A percentile compares a stretch with the other conserved stretches of the same genome.
phyloP scores from a whole-genome alignment of 306 rosid species.

The Myrica gale region DNA sequence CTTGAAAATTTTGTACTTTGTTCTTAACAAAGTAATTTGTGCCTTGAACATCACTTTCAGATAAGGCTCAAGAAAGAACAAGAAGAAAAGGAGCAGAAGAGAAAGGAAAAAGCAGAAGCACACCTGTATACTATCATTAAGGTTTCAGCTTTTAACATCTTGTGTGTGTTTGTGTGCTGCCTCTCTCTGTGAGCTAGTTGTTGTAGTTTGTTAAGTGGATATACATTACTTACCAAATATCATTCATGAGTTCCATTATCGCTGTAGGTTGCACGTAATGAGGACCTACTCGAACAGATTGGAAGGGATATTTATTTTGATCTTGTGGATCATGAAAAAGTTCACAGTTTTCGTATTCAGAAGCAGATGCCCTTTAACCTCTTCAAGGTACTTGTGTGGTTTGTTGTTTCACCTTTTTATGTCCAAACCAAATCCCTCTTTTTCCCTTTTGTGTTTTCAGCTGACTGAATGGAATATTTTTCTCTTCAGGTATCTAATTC shows the following conservation, averaged over 20 bases:
- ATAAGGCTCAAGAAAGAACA: conserved; percentile 85
- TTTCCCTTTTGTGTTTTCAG: no score
- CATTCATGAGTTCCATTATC: background rate
- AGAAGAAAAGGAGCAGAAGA: conserved; percentile 80
- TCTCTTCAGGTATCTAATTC: no score
- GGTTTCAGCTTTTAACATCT: conserved; percentile 38
- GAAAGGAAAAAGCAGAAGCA: conserved; percentile 85
- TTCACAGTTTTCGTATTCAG: conserved; percentile 41
- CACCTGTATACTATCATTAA: conserved; percentile 81
- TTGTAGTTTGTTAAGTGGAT: background rate
- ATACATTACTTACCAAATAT: background rate
- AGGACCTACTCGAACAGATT: conserved; percentile 45
- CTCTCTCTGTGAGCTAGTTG: background rate
- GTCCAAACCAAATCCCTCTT: no score
- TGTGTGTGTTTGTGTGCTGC: background rate
- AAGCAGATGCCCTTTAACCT: conserved; percentile 40
- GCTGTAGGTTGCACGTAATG: conserved; percentile 47
- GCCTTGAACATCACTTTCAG: conserved; percentile 37
- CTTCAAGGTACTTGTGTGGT: conserved; percentile 40
- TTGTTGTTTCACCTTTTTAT: background rate
- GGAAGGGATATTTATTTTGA: conserved; percentile 52
- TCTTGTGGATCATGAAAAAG: conserved; percentile 56
- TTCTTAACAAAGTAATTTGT: background rate
- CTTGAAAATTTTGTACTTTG: background rate
- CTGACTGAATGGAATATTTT: no score